Conservation (phyloP, 2,329 filamentous ascomycete genomes). For the Zymoseptoria brevis region DNA sequence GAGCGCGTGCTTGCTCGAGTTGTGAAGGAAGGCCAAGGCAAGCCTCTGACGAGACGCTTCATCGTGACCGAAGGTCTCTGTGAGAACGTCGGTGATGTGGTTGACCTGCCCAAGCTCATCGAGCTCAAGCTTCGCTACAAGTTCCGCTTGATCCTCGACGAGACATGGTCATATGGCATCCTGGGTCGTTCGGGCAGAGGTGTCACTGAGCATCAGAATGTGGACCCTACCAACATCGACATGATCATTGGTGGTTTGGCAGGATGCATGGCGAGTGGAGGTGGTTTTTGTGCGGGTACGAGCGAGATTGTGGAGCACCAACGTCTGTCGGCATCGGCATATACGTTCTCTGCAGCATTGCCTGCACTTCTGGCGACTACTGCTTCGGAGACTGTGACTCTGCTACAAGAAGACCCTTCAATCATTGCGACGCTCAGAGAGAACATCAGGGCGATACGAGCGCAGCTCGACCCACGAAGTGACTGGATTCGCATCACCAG, state of each 20-base stretch:
- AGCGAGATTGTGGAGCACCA: conserved; percentile 93
- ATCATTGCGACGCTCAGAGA: conserved; percentile 72
- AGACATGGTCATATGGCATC: conserved; percentile 95
- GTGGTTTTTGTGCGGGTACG: conserved; percentile 89
- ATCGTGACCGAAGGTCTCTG: conserved; percentile 94
- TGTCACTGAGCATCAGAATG: conserved; percentile 91
- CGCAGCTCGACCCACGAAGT: conserved; percentile 82
- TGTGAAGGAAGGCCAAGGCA: conserved; percentile 77
- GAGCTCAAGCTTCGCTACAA: conserved; percentile 95
- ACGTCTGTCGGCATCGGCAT: conserved; percentile 82
- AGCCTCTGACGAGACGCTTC: conserved; percentile 83
- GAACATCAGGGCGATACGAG: conserved; percentile 75
- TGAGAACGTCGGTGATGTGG: conserved; percentile 79
- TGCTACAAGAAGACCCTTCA: conserved; percentile 81
- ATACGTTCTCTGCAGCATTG: conserved; percentile 91
- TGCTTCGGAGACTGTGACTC: conserved; percentile 77
- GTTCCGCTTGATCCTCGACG: conserved; percentile 93
- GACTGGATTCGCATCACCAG: conserved; percentile 87
- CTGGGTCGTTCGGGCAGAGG: conserved; percentile 85
- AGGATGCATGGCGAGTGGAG: conserved; percentile 81
- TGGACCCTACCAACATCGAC: conserved; percentile 85
- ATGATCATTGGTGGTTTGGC: conserved; percentile 94
- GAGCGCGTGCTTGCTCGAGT: conserved; percentile 78
- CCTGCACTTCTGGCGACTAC: conserved; percentile 94
- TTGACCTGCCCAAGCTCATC: conserved; percentile 79